Conservation (phyloP, 2,329 filamentous ascomycete genomes). For the Chaetomium sp. region DNA sequence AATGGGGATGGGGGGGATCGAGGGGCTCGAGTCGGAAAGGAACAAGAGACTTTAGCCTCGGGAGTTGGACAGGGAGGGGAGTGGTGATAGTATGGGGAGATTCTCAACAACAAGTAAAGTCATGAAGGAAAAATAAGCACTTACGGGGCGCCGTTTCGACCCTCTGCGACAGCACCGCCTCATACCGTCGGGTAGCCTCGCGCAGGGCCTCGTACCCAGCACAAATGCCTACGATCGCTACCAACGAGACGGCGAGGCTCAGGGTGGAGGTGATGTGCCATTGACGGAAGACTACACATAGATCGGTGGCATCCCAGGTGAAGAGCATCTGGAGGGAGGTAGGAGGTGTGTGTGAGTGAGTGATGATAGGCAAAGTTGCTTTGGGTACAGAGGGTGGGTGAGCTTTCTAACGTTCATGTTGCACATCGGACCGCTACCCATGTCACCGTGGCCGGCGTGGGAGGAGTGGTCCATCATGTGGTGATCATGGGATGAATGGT, state of each 20-base stretch:
- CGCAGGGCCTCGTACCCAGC: constrained; percentile 92
- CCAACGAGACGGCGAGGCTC: constrained; percentile 73
- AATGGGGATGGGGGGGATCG: constrained; percentile 4
- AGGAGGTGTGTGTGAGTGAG: not conserved
- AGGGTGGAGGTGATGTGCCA: constrained; percentile 76
- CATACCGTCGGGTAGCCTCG: constrained; percentile 69
- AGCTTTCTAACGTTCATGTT: constrained; percentile 72
- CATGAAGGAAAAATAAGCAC: constrained; percentile 25
- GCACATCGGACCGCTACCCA: constrained; percentile 53
- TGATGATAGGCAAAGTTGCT: not conserved
- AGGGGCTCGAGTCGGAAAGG: not conserved
- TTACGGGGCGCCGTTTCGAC: constrained; percentile 48
- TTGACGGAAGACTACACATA: constrained; percentile 90
- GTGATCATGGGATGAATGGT: constrained; percentile 32
- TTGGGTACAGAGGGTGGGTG: too few relatives aligned
- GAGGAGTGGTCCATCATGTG: constrained; percentile 40
- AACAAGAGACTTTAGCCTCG: not conserved
- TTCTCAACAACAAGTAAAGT: not conserved
- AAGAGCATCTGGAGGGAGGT: constrained; percentile 76
- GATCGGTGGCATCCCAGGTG: constrained; percentile 87
- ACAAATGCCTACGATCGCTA: constrained; percentile 73
- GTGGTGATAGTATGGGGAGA: not conserved
- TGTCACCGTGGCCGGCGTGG: constrained; percentile 42
- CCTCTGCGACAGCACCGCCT: constrained; percentile 47
- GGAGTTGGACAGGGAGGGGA: not conserved